These are phyloP conservation scores for Powellomyces hirtus DNA, from an alignment of 192 early-diverging fungal genomes.

Conservation along the genomic window DNA sequence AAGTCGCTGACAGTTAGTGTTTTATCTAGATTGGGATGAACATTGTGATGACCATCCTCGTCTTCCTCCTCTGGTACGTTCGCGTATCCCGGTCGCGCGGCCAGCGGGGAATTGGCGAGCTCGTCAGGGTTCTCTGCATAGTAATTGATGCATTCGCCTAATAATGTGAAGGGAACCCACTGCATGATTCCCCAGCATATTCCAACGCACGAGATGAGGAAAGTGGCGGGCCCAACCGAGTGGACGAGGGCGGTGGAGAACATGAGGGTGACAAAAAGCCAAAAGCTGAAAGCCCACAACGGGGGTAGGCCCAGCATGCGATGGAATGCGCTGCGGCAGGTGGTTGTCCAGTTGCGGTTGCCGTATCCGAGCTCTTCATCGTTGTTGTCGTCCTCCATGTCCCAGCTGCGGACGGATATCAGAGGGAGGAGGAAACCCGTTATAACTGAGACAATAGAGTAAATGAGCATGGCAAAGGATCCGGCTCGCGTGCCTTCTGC, in stretches of 20 bases:
- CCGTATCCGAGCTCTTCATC: neutral
- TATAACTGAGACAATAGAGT: conserved; percentile 70
- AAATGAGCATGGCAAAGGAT: conserved; percentile 80
- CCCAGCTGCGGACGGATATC: conserved; percentile 40
- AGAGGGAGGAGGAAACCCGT: conserved; percentile 59
- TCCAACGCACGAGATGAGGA: conserved; percentile 72
- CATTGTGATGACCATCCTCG: neutral
- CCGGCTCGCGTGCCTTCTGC: conserved; percentile 70
- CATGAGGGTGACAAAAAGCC: conserved; percentile 67
- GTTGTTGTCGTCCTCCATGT: conserved; percentile 1
- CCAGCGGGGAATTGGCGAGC: neutral
- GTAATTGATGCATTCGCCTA: conserved; percentile 62
- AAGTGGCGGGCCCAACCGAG: conserved; percentile 56
- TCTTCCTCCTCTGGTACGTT: conserved; percentile 22
- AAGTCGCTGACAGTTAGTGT: neutral
- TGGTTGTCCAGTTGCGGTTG: neutral
- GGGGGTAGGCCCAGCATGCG: conserved; percentile 25
- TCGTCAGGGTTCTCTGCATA: conserved; percentile 11
- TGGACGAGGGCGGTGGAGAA: conserved; percentile 63
- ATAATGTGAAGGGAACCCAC: conserved; percentile 92
- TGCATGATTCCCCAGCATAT: conserved; percentile 84
- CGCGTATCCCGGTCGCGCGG: conserved; percentile 13
- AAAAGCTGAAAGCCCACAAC: conserved; percentile 73
- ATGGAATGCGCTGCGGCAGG: neutral
- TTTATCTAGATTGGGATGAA: neutral